Evolutionary conservation across 176 grass and related monocot species (phyloP), one percentile per base, ranked within the genome.

Genomic region (Bonia amplexicaulis): DNA sequence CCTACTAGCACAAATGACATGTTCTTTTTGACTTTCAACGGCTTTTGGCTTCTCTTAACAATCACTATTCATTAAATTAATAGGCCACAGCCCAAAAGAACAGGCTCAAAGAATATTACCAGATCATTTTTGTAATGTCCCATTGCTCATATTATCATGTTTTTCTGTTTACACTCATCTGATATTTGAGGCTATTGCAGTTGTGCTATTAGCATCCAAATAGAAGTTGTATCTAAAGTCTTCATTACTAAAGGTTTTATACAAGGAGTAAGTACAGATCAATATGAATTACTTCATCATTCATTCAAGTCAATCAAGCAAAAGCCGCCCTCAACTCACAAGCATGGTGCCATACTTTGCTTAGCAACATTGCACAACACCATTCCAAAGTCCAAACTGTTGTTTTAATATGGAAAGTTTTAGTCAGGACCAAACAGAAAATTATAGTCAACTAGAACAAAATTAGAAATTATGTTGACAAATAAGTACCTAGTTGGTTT

Each of bases 231-330:
- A 39, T 46, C 10, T 17, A 72, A 72, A 39, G 9, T 60, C 55
- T 73, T 26, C 39, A 25, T 64, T 72, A 48, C 35, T 80, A 61
- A 13, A 76, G 61, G 6, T 82, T 60, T 31, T 76, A 82, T 69
- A 41, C 7, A 10, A n/a, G 66, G 68, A 68, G 69, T 59, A 76
- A 68, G 69, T 59, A 26, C 31, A 71, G 44, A 69, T 52, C 0
- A 6, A 46, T 69, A 77, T 65, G 60, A 44, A 47, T 71, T 69
- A 82, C 17, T 58, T 62, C 15, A 9, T 51, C 53, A 87, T 69
- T 49, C 17, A 61, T 76, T 82, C 22, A 61, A 69, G 29, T 61
- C 16, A 69, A 76, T n/a, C 27, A 44, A 53, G 31, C 7, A 60
- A 61, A 77, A 25, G 29, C 27, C 42, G 29, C 15, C 15, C 25